Conservation (phyloP, 306 rosid genomes). For the Senna tora region DNA sequence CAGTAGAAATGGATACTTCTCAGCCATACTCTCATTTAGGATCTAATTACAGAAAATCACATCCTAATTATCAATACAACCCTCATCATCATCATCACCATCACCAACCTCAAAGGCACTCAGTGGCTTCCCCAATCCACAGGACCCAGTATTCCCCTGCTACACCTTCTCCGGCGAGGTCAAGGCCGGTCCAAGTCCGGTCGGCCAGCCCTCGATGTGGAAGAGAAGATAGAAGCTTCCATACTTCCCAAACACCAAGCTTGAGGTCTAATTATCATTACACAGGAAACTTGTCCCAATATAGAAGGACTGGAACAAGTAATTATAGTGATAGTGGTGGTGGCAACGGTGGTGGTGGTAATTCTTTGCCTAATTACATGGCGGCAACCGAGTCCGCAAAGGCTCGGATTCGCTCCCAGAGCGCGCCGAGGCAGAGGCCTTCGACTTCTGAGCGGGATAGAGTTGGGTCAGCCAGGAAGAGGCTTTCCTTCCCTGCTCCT, state of each 20-base stretch:
- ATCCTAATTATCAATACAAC: constrained; percentile 66
- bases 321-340: constrained; percentile 16
- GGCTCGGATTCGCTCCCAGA: constrained; percentile 84
- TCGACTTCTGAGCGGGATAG: constrained; percentile 85
- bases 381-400: constrained; percentile 95
- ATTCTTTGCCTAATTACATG: constrained; percentile 91
- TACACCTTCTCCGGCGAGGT: constrained; percentile 81
- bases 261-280: constrained; percentile 78
- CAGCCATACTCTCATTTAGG: constrained; percentile 73
- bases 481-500: constrained; percentile 88
- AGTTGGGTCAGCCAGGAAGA: constrained; percentile 74
- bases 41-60: constrained; percentile 63
- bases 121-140: constrained; percentile 61
- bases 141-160: constrained; percentile 63
- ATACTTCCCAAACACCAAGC: constrained; percentile 83
- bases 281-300: constrained; percentile 57
- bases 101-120: constrained; percentile 70
- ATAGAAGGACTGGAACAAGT: constrained; percentile 49
- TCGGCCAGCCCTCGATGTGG: constrained; percentile 75
- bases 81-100: constrained; percentile 55
- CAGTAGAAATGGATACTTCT: constrained; percentile 83
- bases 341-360: not conserved
- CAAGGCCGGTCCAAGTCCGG: constrained; percentile 71
- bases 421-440: constrained; percentile 93
- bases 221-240: constrained; percentile 71